Evolutionary conservation across 345 rosid species (phyloP).

Genomic region (Syzygium oleosum): DNA sequence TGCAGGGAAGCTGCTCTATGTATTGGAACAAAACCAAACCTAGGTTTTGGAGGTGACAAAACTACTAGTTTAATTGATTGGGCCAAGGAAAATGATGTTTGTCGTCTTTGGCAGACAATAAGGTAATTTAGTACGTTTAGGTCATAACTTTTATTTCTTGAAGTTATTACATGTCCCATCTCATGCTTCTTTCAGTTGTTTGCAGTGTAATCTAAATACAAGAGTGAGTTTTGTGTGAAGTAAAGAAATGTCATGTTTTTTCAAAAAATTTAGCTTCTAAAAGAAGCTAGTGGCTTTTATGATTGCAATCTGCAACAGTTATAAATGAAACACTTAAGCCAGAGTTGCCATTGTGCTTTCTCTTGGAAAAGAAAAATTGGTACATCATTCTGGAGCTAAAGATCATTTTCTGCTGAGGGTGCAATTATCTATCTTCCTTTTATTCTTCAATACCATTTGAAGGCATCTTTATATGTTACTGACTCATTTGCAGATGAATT

Average conservation of each 20-base stretch:
- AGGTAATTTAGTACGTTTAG: neutral
- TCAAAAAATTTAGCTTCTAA: neutral
- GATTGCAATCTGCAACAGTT: neutral
- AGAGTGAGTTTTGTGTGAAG: neutral
- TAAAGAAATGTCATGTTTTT: neutral
- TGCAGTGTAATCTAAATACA: neutral
- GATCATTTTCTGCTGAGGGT: neutral
- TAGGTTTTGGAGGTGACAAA: neutral
- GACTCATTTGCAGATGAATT: neutral
- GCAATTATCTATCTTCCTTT: neutral
- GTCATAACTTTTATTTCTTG: neutral
- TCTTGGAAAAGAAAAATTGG: neutral
- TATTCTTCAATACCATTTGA: neutral
- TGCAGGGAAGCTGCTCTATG: slow-evolving; percentile 1
- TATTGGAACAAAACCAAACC: neutral
- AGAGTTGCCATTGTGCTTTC: neutral
- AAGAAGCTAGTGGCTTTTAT: neutral
- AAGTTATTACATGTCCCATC: neutral
- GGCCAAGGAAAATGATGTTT: neutral
- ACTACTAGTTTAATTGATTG: neutral
- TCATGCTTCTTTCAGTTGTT: neutral
- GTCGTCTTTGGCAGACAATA: neutral
- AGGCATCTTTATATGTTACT: neutral
- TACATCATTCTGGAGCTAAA: neutral
- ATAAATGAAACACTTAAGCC: neutral